These are phyloP conservation scores for Cytospora piceicola DNA, from an alignment of 2,329 filamentous ascomycete species.

Conservation along the genomic window DNA sequence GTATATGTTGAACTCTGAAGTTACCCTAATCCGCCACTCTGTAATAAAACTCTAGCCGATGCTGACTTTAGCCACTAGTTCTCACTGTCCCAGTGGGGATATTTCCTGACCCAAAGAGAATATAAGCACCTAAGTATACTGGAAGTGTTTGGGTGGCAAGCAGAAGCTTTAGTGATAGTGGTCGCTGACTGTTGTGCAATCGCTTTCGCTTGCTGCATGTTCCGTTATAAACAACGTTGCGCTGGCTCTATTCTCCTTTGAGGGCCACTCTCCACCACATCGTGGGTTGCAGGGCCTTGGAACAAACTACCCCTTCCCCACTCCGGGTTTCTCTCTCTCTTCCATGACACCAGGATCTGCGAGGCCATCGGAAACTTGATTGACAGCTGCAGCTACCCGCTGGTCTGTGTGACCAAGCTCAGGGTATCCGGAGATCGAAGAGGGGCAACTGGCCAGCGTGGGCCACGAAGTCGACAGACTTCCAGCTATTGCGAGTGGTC, in stretches of 20 bases:
- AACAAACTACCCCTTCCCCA: neutral
- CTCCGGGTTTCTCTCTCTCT: neutral
- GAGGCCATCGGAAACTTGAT: neutral
- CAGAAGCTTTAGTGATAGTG: too few species aligned
- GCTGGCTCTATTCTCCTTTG: neutral
- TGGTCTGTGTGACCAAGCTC: neutral
- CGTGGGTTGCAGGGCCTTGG: neutral
- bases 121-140: too few species aligned
- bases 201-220: too few species aligned
- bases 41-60: too few species aligned
- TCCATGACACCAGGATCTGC: neutral
- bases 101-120: too few species aligned
- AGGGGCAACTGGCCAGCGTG: neutral
- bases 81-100: too few species aligned
- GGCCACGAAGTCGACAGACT: neutral
- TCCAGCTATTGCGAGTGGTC: neutral
- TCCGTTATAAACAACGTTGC: too few species aligned
- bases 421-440: neutral
- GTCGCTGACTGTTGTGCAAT: too few species aligned
- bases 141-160: too few species aligned
- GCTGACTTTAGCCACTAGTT: too few species aligned
- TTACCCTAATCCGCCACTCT: too few species aligned
- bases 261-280: neutral
- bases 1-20: too few species aligned
- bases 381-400: neutral